Conservation (phyloP, 129 eudicot species). For the Flaveria bidentis region DNA sequence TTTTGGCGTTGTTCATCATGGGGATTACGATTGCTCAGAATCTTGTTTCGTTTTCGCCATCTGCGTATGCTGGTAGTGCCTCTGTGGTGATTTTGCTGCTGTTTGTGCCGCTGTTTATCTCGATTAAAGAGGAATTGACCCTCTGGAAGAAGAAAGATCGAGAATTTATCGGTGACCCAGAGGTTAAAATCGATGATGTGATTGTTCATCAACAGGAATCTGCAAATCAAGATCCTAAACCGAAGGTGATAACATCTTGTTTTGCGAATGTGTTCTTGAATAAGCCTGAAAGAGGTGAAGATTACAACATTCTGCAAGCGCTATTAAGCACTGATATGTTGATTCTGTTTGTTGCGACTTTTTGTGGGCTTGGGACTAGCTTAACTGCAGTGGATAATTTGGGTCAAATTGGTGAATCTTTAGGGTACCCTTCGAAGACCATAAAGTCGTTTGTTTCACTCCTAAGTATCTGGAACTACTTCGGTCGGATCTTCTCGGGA, state of each 20-base stretch:
- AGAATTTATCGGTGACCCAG: neutral
- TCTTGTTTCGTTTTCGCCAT: constrained; percentile 32
- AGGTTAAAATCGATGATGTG: constrained; percentile 37
- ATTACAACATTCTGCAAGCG: constrained; percentile 71
- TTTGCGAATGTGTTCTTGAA: constrained; percentile 38
- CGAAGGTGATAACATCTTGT: constrained; percentile 12
- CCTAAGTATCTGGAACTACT: constrained; percentile 81
- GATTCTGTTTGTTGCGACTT: constrained; percentile 54
- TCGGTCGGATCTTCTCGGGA: constrained; percentile 70
- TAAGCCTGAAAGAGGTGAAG: constrained; percentile 79
- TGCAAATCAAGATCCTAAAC: neutral
- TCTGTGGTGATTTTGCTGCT: constrained; percentile 49
- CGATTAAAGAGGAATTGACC: constrained; percentile 51
- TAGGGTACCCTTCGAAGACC: constrained; percentile 65
- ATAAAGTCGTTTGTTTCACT: constrained; percentile 73
- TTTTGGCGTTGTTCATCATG: constrained; percentile 79
- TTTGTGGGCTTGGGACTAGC: constrained; percentile 72
- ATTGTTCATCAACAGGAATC: neutral
- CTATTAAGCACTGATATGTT: constrained; percentile 77
- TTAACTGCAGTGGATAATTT: constrained; percentile 81
- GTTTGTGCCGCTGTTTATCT: constrained; percentile 50
- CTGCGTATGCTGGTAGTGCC: constrained; percentile 50
- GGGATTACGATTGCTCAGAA: constrained; percentile 59
- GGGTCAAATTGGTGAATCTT: constrained; percentile 78
- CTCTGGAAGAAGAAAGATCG: constrained; percentile 24